Percentiles rank a stretch among this genome's conserved stretches.
phyloP scores from a whole-genome alignment of 2,329 filamentous ascomycete species.

The Colletotrichum sublineola region DNA sequence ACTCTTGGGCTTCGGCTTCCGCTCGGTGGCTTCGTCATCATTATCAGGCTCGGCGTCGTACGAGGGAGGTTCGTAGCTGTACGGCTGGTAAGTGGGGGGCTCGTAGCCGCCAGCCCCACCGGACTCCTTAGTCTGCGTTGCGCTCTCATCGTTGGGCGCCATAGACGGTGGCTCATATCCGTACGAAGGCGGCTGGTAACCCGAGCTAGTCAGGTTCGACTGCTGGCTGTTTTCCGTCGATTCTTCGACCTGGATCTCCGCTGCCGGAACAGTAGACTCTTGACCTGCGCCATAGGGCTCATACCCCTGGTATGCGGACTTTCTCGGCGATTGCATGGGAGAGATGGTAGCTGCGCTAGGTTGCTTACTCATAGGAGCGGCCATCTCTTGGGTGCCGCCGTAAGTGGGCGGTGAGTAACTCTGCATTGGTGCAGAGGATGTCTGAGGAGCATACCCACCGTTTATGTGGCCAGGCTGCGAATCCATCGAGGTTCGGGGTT shows the following conservation, averaged over 20 bases:
- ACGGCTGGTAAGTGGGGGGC: conserved; percentile 72
- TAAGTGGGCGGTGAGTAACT: conserved; percentile 47
- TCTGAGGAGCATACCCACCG: conserved; percentile 51
- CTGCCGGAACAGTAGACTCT: conserved; percentile 4
- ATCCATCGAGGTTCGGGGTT: conserved; percentile 59
- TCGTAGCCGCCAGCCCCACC: conserved; percentile 65
- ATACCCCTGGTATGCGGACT: conserved; percentile 39
- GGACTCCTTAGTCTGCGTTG: conserved; percentile 47
- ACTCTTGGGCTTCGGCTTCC: conserved; percentile 79
- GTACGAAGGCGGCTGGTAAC: conserved; percentile 63
- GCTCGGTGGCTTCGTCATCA: conserved; percentile 63
- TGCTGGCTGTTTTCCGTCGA: neutral
- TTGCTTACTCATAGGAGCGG: neutral
- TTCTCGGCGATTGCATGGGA: conserved; percentile 33
- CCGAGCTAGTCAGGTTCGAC: conserved; percentile 44
- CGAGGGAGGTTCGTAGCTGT: conserved; percentile 69
- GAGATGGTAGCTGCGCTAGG: neutral
- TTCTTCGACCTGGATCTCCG: conserved; percentile 1
- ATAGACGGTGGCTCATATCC: conserved; percentile 65
- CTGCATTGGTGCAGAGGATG: conserved; percentile 47
- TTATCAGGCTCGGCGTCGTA: conserved; percentile 65
- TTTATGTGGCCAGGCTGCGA: conserved; percentile 49
- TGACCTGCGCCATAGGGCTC: conserved; percentile 42
- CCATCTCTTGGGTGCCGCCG: conserved; percentile 4
- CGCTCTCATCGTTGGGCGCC: conserved; percentile 49